Evolutionary conservation across 306 rosid genomes (phyloP).

Genomic region (Citrullus colocynthis): DNA sequence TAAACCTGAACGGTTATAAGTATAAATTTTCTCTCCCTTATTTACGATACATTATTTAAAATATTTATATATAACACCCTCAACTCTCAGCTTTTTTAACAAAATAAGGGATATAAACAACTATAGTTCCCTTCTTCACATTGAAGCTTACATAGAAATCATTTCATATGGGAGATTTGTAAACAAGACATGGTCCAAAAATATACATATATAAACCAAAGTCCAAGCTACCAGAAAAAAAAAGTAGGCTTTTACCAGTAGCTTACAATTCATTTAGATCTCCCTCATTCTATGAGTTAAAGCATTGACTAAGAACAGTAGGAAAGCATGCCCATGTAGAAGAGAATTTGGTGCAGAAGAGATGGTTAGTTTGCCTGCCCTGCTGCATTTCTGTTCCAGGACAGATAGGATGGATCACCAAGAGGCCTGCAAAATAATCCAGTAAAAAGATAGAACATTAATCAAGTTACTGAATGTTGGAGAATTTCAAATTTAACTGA

Average conservation of each 20-base stretch:
- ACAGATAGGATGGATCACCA: conserved; percentile 77
- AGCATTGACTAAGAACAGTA: neutral
- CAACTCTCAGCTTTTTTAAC: neutral
- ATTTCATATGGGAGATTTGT: neutral
- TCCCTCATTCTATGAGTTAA: neutral
- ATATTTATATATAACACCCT: too few species aligned
- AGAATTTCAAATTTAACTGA: neutral
- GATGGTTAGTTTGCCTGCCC: conserved; percentile 15
- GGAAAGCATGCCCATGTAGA: neutral
- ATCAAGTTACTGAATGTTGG: neutral
- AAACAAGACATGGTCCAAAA: neutral
- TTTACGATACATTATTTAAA: too few species aligned
- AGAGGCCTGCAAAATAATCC: conserved; percentile 57
- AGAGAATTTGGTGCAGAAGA: conserved; percentile 2
- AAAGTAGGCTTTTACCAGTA: neutral
- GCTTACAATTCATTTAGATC: neutral
- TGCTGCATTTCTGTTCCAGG: conserved; percentile 61
- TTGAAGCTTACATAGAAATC: neutral
- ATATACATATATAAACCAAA: neutral
- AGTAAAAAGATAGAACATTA: neutral
- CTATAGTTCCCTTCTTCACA: neutral
- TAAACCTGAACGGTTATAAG: too few species aligned
- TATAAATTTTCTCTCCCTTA: too few species aligned
- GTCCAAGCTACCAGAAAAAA: neutral
- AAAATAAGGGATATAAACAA: neutral